Conservation (phyloP, 371 early-diverging fungal species). For the Conidiobolus incongruus region DNA sequence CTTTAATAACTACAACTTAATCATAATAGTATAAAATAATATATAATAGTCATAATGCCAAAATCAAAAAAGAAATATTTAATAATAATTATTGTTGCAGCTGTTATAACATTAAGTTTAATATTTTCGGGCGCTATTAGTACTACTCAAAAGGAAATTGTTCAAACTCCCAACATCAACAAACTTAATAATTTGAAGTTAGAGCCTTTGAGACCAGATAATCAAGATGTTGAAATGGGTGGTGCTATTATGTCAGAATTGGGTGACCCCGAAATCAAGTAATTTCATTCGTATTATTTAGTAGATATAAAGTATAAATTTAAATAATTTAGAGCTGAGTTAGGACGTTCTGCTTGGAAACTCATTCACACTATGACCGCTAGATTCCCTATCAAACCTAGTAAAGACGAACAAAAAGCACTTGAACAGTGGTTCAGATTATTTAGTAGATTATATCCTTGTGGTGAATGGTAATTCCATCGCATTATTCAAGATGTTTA, state of each 20-base stretch:
- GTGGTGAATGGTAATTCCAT: conserved; percentile 76
- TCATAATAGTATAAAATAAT: no score
- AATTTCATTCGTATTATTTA: conserved; percentile 1
- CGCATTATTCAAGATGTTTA: not conserved
- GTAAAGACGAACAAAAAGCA: conserved; percentile 51
- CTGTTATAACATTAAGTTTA: no score
- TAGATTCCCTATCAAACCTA: conserved; percentile 76
- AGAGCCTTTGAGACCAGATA: no score
- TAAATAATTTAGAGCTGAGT: conserved; percentile 32
- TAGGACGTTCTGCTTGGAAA: conserved; percentile 65
- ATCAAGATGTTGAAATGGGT: conserved; percentile 1
- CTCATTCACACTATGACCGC: conserved; percentile 95
- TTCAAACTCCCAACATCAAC: no score
- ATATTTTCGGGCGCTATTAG: no score
- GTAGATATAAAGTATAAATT: not conserved
- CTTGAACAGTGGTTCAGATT: conserved; percentile 56
- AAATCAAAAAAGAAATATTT: no score
- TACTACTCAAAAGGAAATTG: no score
- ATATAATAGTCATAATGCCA: no score
- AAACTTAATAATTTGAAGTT: no score
- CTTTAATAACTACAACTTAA: no score
- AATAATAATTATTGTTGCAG: no score
- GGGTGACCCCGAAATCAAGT: conserved; percentile 8
- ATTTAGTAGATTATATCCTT: conserved; percentile 86
- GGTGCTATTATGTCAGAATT: conserved; percentile 8